Base-by-base conservation (phyloP, 2,329 filamentous ascomycete genomes). In the Aspergillus latus region DNA sequence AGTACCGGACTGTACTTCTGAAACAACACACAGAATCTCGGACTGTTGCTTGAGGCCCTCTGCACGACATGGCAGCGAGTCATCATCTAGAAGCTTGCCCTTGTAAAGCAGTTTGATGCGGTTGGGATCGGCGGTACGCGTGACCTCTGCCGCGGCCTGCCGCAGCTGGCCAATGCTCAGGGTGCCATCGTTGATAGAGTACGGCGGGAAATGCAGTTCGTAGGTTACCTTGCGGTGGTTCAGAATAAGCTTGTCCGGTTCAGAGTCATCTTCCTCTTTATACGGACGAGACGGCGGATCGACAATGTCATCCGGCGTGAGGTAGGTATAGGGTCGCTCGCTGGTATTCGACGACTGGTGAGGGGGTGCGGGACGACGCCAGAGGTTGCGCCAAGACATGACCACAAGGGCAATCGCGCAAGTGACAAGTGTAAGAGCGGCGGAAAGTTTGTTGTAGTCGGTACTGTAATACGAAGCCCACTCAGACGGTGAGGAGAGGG, bases 11-110 rank as follows among this genome's bases (percentile, higher is more conserved):
- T 59, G 59, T n/a, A 67, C 68, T 46, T 77, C 74, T 4, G 74
- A 76, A 29, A 79, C 72, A 39, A 79, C 76, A 51, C 74, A 77
- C 53, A 78, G 64, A 48, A 80, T 70, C 61, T 78, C 74, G 3
- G 76, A 79, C 49, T 79, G 72, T 59, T 80, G 78, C 59, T 79
- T 79, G 36, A 80, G 66, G 13, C 76, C 74, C 56, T 78, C 76
- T 36, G 70, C 64, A 58, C 73, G 74, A 54, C 77, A 75, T 8
- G 73, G 64, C 40, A 61, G 60, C 4, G 61, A 53, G 61, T 80
- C 73, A 57, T 78, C 68, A 52, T 74, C 75, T 48, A 80, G 63
- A 36, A 77, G 59, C 30, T 71, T 74, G 28, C 76, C 76, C 64
- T 80, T 80, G 66, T 80, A 80, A 4, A 80, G 66, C 36, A 80